Evolutionary conservation across 129 eudicot genomes (phyloP), one percentile per base, ranked within the genome.

Genomic region (Pseudognaphalium luteoalbum): DNA sequence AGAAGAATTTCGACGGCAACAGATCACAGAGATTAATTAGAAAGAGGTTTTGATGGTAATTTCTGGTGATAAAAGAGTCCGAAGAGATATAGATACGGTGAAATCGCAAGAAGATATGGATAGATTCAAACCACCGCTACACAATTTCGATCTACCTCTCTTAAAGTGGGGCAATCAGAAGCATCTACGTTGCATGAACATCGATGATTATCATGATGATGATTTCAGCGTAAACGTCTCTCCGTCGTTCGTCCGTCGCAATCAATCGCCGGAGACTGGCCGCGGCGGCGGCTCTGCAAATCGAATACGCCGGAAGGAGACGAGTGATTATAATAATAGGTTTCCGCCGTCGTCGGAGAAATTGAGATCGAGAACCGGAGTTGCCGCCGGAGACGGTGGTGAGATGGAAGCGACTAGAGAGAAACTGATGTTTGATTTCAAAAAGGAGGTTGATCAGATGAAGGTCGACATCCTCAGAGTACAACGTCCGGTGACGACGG

Each of bases 111-210:
- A 62, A 62, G 67, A 62, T 62, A 78, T 81, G 68, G 86, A 85
- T 33, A 82, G 88, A 87, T 85, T 87, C 35, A 85, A 79, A 70
- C 81, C 62, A 30, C 69, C 87, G 57, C 66, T 90, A 63, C 96
- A 90, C 68, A 90, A 90, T 86, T 90, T 90, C 91, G 76, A 83
- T 51, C 29, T 86, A 78, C 89, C 92, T 29, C 54, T 81, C 41
- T 69, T 90, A 62, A 87, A 83, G 81, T 90, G 96, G 96, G 96
- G 96, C 8, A 87, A 76, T 39, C 92, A 88, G 84, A 84, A 77
- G 77, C 74, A 70, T 35, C 76, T 90, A 73, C 87, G 90, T 75
- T 90, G 96, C 65, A 86, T 84, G 86, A 90, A 82, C 80, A 25
- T 65, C 17, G 82, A 77, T 7, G 78, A 85, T 75, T 71, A 86